Percentiles rank a stretch among this genome's conserved stretches.
Evolutionary conservation across 2,329 filamentous ascomycete genomes (phyloP).

Genomic region (Paraconiothyrium sp.): DNA sequence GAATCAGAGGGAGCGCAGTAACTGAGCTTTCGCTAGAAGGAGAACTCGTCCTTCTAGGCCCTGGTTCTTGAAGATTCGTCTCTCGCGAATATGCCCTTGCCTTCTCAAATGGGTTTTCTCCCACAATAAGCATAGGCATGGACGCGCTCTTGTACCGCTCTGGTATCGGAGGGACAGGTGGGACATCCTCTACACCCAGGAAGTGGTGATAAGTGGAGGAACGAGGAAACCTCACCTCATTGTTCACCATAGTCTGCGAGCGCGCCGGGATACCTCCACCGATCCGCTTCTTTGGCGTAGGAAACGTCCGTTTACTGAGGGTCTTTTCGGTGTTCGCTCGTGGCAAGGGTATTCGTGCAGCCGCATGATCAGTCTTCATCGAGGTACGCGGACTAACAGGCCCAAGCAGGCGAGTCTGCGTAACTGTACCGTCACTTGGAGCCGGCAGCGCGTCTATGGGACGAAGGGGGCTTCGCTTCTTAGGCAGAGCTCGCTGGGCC

Average conservation of each 20-base stretch:
- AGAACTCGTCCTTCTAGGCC: background rate
- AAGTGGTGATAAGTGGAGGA: slow-evolving; percentile 41
- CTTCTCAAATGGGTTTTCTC: background rate
- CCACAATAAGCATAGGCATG: slow-evolving; percentile 21
- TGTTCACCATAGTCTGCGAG: slow-evolving; percentile 29
- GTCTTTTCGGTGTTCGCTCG: slow-evolving; percentile 28
- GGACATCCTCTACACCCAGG: slow-evolving; percentile 26
- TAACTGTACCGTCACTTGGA: slow-evolving; percentile 16
- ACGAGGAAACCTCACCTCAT: slow-evolving; percentile 47
- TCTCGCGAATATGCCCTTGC: background rate
- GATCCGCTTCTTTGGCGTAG: slow-evolving; percentile 31
- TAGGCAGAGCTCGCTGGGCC: slow-evolving; percentile 25
- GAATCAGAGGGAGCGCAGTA: background rate
- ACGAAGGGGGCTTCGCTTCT: slow-evolving; percentile 16
- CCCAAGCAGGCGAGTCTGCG: slow-evolving; percentile 27
- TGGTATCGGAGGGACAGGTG: slow-evolving; percentile 39
- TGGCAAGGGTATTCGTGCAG: slow-evolving; percentile 20
- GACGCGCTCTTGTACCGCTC: slow-evolving; percentile 31
- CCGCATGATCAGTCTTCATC: slow-evolving; percentile 10
- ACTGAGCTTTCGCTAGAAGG: background rate
- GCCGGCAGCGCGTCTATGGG: background rate
- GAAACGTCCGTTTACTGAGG: slow-evolving; percentile 30
- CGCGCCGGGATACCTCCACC: slow-evolving; percentile 34
- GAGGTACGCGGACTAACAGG: slow-evolving; percentile 29
- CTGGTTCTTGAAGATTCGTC: background rate